These are phyloP conservation scores for Colletotrichum siamense DNA, from an alignment of 2,329 filamentous ascomycete genomes.

Conservation along the genomic window DNA sequence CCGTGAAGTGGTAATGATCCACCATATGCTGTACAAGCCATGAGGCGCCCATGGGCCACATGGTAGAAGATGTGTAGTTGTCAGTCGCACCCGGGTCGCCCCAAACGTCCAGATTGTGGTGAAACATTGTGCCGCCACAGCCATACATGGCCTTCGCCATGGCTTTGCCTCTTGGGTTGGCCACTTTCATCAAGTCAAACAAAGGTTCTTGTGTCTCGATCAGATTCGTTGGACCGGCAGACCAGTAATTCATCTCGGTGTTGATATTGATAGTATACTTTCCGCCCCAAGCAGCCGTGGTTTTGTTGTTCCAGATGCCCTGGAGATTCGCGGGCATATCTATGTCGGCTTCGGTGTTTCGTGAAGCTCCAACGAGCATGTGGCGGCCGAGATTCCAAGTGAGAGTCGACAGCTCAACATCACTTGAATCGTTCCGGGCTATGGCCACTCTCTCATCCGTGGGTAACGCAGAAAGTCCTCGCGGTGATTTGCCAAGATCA, in stretches of 20 bases:
- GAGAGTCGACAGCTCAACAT: conserved; percentile 30
- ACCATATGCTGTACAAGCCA: conserved; percentile 45
- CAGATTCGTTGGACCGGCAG: conserved; percentile 33
- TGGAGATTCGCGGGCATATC: conserved; percentile 37
- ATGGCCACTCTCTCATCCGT: conserved; percentile 11
- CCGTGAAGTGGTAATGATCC: conserved; percentile 41
- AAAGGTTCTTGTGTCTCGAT: conserved; percentile 45
- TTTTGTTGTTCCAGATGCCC: conserved; percentile 39
- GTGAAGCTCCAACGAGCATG: conserved; percentile 31
- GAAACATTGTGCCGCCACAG: conserved; percentile 40
- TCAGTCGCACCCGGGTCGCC: conserved; percentile 42
- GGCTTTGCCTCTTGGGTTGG: conserved; percentile 34
- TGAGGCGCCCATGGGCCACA: conserved; percentile 44
- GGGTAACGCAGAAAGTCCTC: background rate
- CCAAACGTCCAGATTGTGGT: conserved; percentile 46
- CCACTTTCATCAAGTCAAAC: conserved; percentile 38
- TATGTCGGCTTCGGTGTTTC: conserved; percentile 23
- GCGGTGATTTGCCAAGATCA: conserved; percentile 21
- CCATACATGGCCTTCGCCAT: conserved; percentile 41
- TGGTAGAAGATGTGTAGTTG: conserved; percentile 26
- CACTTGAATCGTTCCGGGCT: conserved; percentile 22
- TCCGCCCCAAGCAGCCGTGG: conserved; percentile 40
- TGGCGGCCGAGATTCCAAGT: conserved; percentile 38
- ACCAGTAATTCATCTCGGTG: conserved; percentile 47
- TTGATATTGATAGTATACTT: conserved; percentile 52